Evolutionary conservation across 106 monocot genomes (phyloP), one percentile per base, ranked within the genome.

Genomic region (Ottelia alismoides): DNA sequence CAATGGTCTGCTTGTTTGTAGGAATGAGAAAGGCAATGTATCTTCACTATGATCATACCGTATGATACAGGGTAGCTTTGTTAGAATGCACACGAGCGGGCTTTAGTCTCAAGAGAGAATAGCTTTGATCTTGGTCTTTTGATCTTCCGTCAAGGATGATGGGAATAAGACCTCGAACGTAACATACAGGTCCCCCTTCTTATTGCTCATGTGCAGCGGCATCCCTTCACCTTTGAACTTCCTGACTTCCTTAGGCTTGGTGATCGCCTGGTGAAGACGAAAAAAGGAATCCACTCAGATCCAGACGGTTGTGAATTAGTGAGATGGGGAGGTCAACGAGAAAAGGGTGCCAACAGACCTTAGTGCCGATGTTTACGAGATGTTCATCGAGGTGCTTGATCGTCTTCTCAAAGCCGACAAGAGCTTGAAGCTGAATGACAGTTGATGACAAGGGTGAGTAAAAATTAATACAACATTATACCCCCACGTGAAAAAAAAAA

Each of bases 171-270:
- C 86, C 51, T 86, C 81, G 12, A 71, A 86, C 0, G 80, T 69
- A 11, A 77, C 61, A 25, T 74, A 78, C 25, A 81, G 46, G 71
- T 86, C 81, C 6, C 86, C 86, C 21, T 77, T 86, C 58, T 86
- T 86, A 25, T 56, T 62, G 35, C 86, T 86, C 25, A 72, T 40
- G 54, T 86, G 68, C 49, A 86, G 22, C 11, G 86, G 86, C 86
- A 86, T 86, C 23, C 86, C 86, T 66, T 86, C 86, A 10, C 81
- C 86, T 86, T 86, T 86, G 65, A 74, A 81, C 54, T 68, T 86
- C 65, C 65, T 86, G 24, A 78, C 67, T 61, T 86, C 81, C 64
- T 77, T 86, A 0, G 86, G 86, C 55, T 74, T 78, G 0, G 81
- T 86, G 31, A 86, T 58, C 27, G 71, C 81, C n/a, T n/a, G n/a